phyloP scores from a whole-genome alignment of 805 yeast species.

The Danielia reshetovae region DNA sequence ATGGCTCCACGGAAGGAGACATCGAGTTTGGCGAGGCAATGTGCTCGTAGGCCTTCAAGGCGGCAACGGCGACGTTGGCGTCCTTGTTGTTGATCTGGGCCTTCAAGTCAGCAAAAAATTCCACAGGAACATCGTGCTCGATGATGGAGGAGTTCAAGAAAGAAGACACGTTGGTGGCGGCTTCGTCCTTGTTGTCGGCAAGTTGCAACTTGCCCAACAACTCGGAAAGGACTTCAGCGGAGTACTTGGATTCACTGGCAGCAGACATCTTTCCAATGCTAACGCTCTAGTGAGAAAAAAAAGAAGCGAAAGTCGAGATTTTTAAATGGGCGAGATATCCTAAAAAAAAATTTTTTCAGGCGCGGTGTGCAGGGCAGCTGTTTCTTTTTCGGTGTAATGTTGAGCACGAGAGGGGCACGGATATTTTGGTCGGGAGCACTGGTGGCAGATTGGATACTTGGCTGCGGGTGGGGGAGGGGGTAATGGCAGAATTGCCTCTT shows the following conservation, averaged over 20 bases:
- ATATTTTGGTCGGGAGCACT: too few species aligned
- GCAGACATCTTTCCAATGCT: constrained; percentile 43
- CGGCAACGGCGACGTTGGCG: constrained; percentile 59
- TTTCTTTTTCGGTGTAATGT: constrained; percentile 10
- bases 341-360: constrained; percentile 14
- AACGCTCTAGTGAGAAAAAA: constrained; percentile 9
- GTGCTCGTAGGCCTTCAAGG: constrained; percentile 78
- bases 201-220: constrained; percentile 89
- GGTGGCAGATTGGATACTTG: too few species aligned
- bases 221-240: constrained; percentile 83
- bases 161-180: constrained; percentile 85
- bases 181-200: constrained; percentile 83
- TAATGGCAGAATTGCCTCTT: too few species aligned
- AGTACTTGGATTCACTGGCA: constrained; percentile 57
- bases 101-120: constrained; percentile 75
- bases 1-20: constrained; percentile 95
- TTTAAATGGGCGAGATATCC: constrained; percentile 14
- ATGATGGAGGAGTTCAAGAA: constrained; percentile 95
- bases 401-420: constrained; percentile 1
- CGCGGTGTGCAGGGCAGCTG: constrained; percentile 11
- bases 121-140: constrained; percentile 96
- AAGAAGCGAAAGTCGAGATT: constrained; percentile 9
- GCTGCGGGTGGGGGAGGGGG: too few species aligned
- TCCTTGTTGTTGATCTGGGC: constrained; percentile 76
- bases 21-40: constrained; percentile 77